Evolutionary conservation across 148 eudicot species (phyloP).

Genomic region (Rhododendron molle): DNA sequence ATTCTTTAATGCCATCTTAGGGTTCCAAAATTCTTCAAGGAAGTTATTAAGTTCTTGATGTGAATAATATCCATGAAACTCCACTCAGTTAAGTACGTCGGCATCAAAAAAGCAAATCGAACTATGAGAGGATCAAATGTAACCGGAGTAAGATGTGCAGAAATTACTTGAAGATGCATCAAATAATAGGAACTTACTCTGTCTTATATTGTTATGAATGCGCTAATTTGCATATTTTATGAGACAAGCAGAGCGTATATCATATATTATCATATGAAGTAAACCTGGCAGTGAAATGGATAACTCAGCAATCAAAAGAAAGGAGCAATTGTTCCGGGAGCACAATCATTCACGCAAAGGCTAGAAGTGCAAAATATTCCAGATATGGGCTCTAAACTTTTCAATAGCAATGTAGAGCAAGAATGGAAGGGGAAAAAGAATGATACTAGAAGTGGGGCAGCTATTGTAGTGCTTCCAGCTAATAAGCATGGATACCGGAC

Average conservation of each 20-base stretch:
- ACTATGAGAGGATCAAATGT: not conserved
- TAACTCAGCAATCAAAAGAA: not conserved
- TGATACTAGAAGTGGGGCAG: not conserved
- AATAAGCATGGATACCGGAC: not conserved
- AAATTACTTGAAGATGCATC: not conserved
- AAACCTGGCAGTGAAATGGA: not conserved
- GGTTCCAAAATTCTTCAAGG: not conserved
- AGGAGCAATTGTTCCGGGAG: not conserved
- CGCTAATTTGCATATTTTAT: not conserved
- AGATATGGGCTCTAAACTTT: not conserved
- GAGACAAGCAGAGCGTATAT: not conserved
- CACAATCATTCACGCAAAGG: not conserved
- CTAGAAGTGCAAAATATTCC: not conserved
- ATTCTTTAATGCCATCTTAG: not conserved
- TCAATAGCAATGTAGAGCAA: not conserved
- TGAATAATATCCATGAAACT: not conserved
- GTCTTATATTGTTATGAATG: not conserved
- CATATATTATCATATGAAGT: not conserved
- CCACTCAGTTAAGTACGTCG: not conserved
- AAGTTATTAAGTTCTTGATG: not conserved
- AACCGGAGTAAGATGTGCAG: not conserved
- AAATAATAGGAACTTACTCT: not conserved
- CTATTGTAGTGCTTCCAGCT: not conserved
- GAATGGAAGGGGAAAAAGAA: not conserved
- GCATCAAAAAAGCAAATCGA: not conserved